These are phyloP conservation scores for Colletotrichum limetticola DNA, from an alignment of 2,329 filamentous ascomycete species.

Conservation along the genomic window DNA sequence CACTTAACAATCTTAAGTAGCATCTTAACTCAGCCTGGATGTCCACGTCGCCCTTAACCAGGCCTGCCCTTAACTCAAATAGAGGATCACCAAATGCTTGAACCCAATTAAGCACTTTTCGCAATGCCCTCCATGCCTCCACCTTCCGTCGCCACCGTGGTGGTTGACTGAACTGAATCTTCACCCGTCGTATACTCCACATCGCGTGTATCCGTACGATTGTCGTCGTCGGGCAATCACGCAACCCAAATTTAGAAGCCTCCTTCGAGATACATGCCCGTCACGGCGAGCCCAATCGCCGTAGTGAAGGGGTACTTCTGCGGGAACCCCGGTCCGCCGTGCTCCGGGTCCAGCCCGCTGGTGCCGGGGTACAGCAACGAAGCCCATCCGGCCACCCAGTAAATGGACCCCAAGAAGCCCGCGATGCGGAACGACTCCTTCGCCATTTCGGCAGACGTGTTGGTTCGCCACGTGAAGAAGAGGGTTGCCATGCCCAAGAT, in stretches of 20 bases:
- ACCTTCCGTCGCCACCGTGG: background rate
- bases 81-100: background rate
- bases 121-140: background rate
- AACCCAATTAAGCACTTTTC: background rate
- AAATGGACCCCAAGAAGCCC: conserved; percentile 50
- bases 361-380: conserved; percentile 51
- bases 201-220: too few relatives aligned
- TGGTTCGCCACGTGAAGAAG: conserved; percentile 50
- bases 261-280: conserved; percentile 26
- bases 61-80: background rate
- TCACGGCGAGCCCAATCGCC: conserved; percentile 17
- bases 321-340: conserved; percentile 54
- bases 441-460: conserved; percentile 37
- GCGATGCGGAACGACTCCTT: conserved; percentile 46
- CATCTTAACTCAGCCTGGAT: conserved; percentile 7
- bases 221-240: background rate
- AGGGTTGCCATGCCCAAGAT: conserved; percentile 51
- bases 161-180: background rate
- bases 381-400: conserved; percentile 53
- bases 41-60: conserved; percentile 25
- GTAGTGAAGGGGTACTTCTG: conserved; percentile 41
- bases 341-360: conserved; percentile 54
- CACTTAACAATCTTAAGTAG: background rate
- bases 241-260: background rate
- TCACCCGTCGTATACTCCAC: background rate